Evolutionary conservation across 1,284 basidiomycete genomes (phyloP).

Genomic region (Rhodotorula sp.): DNA sequence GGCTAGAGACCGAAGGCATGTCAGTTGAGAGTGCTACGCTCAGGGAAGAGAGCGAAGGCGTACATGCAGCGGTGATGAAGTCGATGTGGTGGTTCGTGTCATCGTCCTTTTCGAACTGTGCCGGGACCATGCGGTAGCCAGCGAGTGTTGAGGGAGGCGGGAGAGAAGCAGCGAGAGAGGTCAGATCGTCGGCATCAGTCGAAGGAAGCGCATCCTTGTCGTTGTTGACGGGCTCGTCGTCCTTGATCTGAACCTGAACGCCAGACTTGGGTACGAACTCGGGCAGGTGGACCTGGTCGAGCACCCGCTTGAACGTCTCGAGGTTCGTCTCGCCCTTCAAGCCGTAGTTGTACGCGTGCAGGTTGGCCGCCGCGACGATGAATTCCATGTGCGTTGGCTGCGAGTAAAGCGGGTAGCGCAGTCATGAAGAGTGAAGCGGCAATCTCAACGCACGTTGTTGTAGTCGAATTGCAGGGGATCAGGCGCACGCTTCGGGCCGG

Average conservation of each 20-base stretch:
- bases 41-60: not conserved
- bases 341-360: conserved; percentile 98
- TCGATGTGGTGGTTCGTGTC: conserved; percentile 98
- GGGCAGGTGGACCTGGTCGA: conserved; percentile 83
- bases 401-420: not conserved
- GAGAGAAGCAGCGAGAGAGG: conserved; percentile 63
- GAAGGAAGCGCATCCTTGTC: conserved; percentile 16
- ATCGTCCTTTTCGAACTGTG: conserved; percentile 99
- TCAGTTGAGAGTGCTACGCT: not conserved
- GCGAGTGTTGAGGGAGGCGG: conserved; percentile 87
- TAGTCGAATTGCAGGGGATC: conserved; percentile 84
- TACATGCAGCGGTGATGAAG: conserved; percentile 91
- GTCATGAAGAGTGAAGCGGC: too few relatives aligned
- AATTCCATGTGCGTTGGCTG: conserved; percentile 85
- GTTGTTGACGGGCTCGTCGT: conserved; percentile 71
- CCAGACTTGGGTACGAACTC: conserved; percentile 90
- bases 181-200: conserved; percentile 58
- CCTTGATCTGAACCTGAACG: conserved; percentile 91
- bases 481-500: conserved; percentile 95
- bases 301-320: conserved; percentile 75
- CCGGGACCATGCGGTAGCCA: conserved; percentile 89
- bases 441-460: conserved; percentile 77
- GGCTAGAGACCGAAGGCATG: conserved; percentile 46
- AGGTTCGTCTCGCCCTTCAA: conserved; percentile 84
- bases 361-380: conserved; percentile 89